Conservation (phyloP, 73 alveolate genomes). For the Tetrahymena elliotti region DNA sequence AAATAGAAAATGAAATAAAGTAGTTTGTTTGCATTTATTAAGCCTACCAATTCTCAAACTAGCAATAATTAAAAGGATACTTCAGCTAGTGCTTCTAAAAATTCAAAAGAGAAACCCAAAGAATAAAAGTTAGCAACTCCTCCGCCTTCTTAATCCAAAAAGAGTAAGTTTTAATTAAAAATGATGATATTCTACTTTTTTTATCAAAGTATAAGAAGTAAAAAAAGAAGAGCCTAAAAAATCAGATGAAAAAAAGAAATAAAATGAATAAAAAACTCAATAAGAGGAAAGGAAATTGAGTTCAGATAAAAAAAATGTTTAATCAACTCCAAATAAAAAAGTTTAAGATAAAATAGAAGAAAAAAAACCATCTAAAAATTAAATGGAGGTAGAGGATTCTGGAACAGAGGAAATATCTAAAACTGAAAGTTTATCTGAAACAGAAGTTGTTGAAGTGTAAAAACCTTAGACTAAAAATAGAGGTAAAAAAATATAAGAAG, state of each 20-base stretch:
- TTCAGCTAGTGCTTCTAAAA: too few species aligned
- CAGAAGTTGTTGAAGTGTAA: neutral
- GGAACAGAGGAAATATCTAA: neutral
- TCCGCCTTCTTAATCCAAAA: neutral
- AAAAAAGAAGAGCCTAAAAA: neutral
- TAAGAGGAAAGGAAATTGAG: neutral
- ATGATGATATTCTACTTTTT: neutral
- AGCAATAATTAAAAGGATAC: too few species aligned
- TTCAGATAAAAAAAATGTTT: neutral
- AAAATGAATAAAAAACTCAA: neutral
- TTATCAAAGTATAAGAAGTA: neutral
- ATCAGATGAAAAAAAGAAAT: neutral
- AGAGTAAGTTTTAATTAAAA: neutral
- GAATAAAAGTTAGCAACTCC: neutral
- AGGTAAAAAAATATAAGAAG: neutral
- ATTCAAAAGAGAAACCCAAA: neutral
- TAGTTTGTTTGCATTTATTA: too few species aligned
- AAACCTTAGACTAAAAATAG: neutral
- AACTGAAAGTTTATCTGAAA: neutral
- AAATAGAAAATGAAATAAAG: too few species aligned
- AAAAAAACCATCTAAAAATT: neutral
- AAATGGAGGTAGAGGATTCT: neutral
- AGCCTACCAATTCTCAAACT: too few species aligned
- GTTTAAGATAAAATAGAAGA: neutral
- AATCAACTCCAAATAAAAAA: neutral